Percentiles rank a stretch among this genome's conserved stretches.
Evolutionary conservation across 441 rosid species (phyloP).

Genomic region (Flueggea neowawraea): DNA sequence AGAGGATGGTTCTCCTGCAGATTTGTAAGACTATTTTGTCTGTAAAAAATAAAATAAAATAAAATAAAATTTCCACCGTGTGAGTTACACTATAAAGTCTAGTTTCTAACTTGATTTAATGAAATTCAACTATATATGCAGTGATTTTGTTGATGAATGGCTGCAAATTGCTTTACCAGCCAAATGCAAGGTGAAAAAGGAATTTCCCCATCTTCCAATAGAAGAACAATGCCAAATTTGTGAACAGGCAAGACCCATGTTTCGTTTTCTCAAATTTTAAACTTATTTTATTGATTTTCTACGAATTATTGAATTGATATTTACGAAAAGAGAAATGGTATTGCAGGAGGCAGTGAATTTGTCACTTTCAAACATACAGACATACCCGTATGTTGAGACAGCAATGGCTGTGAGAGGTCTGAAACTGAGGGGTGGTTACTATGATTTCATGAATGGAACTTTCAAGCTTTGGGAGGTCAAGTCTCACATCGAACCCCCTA

Average conservation of each 20-base stretch:
- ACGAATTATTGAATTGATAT: not conserved
- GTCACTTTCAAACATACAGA: conserved; percentile 52
- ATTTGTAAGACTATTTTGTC: conserved; percentile 21
- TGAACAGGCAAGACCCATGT: conserved; percentile 48
- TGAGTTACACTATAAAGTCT: no score
- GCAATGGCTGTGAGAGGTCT: conserved; percentile 39
- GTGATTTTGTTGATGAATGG: conserved; percentile 83
- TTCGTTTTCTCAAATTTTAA: not conserved
- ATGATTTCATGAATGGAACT: conserved; percentile 47
- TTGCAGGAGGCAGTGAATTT: conserved; percentile 50
- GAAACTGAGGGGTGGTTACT: conserved; percentile 58
- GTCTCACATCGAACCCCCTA: not conserved
- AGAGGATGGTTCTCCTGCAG: conserved; percentile 44
- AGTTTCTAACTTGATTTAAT: no score
- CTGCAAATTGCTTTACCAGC: conserved; percentile 70
- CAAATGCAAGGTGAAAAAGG: conserved; percentile 56
- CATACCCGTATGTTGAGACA: conserved; percentile 59
- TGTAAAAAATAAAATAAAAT: no score
- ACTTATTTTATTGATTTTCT: not conserved
- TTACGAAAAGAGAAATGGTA: not conserved
- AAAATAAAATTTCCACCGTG: no score
- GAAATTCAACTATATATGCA: conserved; percentile 15
- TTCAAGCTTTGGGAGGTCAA: conserved; percentile 69
- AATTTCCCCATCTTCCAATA: conserved; percentile 19
- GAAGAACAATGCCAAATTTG: conserved; percentile 52